These are phyloP conservation scores for Arthrobotrys sphaeroides DNA, from an alignment of 2,329 filamentous ascomycete species.

Conservation along the genomic window DNA sequence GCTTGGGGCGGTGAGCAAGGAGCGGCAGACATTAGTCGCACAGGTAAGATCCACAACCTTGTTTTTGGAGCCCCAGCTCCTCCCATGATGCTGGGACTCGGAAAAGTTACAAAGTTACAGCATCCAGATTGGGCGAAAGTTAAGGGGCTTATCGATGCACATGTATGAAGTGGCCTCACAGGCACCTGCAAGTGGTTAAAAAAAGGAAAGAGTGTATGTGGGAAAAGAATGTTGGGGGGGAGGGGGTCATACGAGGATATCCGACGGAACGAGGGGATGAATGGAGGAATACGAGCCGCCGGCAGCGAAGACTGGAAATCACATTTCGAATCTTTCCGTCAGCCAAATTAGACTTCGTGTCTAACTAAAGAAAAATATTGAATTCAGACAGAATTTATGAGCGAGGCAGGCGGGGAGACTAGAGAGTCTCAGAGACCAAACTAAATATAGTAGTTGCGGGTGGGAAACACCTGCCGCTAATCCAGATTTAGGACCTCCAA, in stretches of 20 bases:
- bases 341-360: background rate
- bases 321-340: conserved; percentile 25
- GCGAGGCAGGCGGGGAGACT: background rate
- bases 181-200: background rate
- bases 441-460: conserved; percentile 42
- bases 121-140: conserved; percentile 22
- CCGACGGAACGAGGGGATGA: conserved; percentile 28
- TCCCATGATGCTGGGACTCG: conserved; percentile 4
- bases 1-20: conserved; percentile 14
- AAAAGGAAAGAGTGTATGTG: background rate
- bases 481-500: conserved; percentile 20
- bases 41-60: background rate
- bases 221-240: conserved; percentile 4
- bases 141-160: conserved; percentile 30
- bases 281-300: conserved; percentile 23
- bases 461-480: conserved; percentile 24
- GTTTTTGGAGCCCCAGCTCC: background rate
- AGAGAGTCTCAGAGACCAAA: background rate
- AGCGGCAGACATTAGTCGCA: conserved; percentile 20
- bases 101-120: background rate
- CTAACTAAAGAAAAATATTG: background rate
- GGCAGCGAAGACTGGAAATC: conserved; percentile 2
- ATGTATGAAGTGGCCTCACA: conserved; percentile 24
- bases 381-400: background rate
- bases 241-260: conserved; percentile 24